Percentiles rank a stretch among this genome's conserved stretches.
phyloP scores from a whole-genome alignment of 2,329 filamentous ascomycete genomes.

The Beauveria sp. region DNA sequence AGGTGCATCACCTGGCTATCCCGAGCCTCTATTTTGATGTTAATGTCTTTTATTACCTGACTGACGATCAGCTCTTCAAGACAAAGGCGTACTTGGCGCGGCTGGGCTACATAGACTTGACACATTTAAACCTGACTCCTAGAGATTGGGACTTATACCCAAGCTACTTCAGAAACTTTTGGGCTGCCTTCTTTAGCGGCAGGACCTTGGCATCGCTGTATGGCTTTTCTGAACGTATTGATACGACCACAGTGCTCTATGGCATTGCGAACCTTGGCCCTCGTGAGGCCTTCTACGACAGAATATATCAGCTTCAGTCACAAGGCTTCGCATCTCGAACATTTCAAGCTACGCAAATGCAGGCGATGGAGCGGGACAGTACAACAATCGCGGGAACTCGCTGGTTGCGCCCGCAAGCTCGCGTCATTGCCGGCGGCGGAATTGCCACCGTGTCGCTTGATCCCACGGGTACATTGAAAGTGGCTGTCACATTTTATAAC shows the following conservation, averaged over 20 bases:
- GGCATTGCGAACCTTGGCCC: too few species aligned
- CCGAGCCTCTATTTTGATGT: background rate
- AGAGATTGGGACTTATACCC: rapidly evolving
- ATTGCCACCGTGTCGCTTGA: too few species aligned
- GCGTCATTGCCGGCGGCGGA: too few species aligned
- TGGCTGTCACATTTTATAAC: too few species aligned
- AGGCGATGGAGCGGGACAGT: too few species aligned
- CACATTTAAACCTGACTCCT: background rate
- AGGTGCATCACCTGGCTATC: background rate
- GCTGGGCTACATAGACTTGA: background rate
- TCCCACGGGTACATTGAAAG: too few species aligned
- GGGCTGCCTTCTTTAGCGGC: background rate
- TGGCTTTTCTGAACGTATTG: background rate
- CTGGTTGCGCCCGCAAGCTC: too few species aligned
- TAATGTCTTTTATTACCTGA: background rate
- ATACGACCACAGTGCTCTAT: background rate
- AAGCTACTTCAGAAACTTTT: background rate
- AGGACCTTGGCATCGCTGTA: background rate
- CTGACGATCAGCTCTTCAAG: background rate
- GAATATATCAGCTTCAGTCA: too few species aligned
- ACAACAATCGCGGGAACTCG: too few species aligned
- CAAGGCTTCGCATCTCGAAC: rapidly evolving
- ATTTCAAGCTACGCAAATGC: too few species aligned
- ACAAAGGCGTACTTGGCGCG: background rate
- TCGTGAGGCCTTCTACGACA: too few species aligned